Conservation (phyloP, 495 filamentous ascomycete genomes). For the Penicillium arizonense region DNA sequence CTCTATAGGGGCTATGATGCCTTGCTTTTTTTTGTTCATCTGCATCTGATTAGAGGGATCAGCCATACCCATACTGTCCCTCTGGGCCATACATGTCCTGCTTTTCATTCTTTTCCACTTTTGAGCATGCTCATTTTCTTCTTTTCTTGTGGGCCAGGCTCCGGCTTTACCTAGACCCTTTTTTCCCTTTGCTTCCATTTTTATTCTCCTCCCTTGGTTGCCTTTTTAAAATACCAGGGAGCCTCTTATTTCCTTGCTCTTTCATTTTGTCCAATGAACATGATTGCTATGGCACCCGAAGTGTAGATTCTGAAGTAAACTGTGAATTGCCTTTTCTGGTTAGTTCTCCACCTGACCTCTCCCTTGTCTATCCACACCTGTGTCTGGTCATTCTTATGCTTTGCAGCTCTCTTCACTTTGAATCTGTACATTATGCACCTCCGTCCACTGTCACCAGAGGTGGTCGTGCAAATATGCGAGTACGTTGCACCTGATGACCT, state of each 20-base stretch:
- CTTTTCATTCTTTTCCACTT: conserved; percentile 9
- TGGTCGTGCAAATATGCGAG: no score
- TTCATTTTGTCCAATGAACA: conserved; percentile 26
- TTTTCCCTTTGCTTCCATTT: conserved; percentile 14
- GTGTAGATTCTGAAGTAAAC: conserved; percentile 19
- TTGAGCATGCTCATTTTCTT: conserved; percentile 14
- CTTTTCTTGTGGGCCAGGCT: conserved; percentile 25
- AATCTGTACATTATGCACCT: no score
- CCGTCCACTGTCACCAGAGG: no score
- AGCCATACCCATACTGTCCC: conserved; percentile 25
- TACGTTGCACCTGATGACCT: no score
- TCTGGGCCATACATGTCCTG: conserved; percentile 12
- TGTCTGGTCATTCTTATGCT: no score
- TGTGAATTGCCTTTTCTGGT: conserved; percentile 7
- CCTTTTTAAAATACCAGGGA: conserved; percentile 4
- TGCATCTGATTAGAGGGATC: conserved; percentile 30
- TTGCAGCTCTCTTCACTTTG: no score
- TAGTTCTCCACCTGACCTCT: background rate
- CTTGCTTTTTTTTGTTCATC: conserved; percentile 11
- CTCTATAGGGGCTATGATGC: conserved; percentile 1
- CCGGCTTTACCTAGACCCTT: conserved; percentile 23
- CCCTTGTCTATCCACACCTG: background rate
- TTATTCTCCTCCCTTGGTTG: conserved; percentile 11
- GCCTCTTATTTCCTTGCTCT: conserved; percentile 15
- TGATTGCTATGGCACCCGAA: conserved; percentile 43